Base-by-base conservation (phyloP, 495 filamentous ascomycete genomes). In the Lophiostoma macrostomum region DNA sequence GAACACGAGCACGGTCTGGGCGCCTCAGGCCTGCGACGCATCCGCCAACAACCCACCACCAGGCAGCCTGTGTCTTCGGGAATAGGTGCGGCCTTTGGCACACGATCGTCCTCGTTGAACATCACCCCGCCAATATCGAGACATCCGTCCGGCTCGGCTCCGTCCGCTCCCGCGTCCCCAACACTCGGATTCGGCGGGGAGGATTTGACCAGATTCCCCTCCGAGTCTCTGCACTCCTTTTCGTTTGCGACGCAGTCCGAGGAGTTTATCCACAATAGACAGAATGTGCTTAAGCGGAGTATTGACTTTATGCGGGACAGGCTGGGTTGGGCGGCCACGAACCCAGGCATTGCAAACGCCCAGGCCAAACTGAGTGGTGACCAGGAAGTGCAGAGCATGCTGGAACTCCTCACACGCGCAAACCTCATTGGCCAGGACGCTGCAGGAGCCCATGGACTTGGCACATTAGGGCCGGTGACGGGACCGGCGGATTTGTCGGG, bases 301-400 rank as follows among this genome's bases (percentile, higher is more conserved):
- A 86, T 98, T 55, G 94, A 97, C 69, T 97, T 97, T 66, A 93
- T 99, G 91, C 83, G 87, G 63, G 91, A 96, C 66, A 90, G 85
- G 50, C 76, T 95, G 67, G 89, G 89, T 53, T 95, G 90, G 89
- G 79, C 80, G 18, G 71, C 77, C 61, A 79, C 62, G 59, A 80
- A 75, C 65, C 74, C 82, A 24, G 80, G 73, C 29, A 78, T 93
- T 46, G 81, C 83, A 16, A 86, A 80, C 53, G 90, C 90, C 11
- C 90, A 96, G 67, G 88, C 90, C 28, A 83, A 86, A 62, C 73
- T 84, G 36, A 82, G 77, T 49, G 90, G 91, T 5, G 91, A 96
- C 65, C 71, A 86, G 42, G 94, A 97, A 62, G 78, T 88, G 41
- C 90, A 96, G 64, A 82, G 84, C 62, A 88, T 96, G 86, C 80